phyloP scores from a whole-genome alignment of 352 stramenopile species.

The Phytophthora idaei region DNA sequence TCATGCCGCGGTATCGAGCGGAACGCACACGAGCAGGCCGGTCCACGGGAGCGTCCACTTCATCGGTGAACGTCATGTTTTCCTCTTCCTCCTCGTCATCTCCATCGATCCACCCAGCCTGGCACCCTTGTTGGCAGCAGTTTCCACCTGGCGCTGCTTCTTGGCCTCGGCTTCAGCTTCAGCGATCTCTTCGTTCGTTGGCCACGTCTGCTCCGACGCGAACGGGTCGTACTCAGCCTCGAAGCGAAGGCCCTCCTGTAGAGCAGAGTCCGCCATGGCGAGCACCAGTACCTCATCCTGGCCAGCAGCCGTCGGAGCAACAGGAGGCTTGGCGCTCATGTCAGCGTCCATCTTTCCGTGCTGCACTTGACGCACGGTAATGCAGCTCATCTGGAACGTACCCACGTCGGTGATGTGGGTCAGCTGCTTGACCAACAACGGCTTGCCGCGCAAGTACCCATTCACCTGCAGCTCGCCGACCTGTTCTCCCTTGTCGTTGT shows the following conservation, averaged over 20 bases:
- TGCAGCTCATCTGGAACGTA: slow-evolving; percentile 90
- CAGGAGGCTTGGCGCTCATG: slow-evolving; percentile 28
- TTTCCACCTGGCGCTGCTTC: too few relatives aligned
- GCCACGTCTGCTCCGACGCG: too few relatives aligned
- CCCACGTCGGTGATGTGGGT: slow-evolving; percentile 97
- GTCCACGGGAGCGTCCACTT: slow-evolving; percentile 84
- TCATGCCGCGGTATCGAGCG: slow-evolving; percentile 95
- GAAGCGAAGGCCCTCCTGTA: slow-evolving; percentile 85
- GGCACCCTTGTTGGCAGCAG: too few relatives aligned
- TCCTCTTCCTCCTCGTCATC: slow-evolving; percentile 27
- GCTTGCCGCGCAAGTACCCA: slow-evolving; percentile 95
- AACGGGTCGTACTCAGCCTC: slow-evolving; percentile 6
- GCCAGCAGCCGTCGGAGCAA: slow-evolving; percentile 16
- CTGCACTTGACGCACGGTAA: slow-evolving; percentile 63
- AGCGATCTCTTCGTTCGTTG: too few relatives aligned
- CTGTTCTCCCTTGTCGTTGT: slow-evolving; percentile 51
- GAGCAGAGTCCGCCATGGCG: slow-evolving; percentile 57
- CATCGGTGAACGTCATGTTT: slow-evolving; percentile 96
- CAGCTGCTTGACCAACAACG: slow-evolving; percentile 95
- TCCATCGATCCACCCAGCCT: too few relatives aligned
- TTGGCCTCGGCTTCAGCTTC: too few relatives aligned
- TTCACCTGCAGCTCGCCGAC: slow-evolving; percentile 86
- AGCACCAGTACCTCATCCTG: slow-evolving; percentile 57
- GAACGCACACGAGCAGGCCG: slow-evolving; percentile 72
- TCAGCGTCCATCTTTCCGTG: slow-evolving; percentile 43